Conservation (phyloP, 108 stramenopile genomes). For the Stephanodiscus triporus region DNA sequence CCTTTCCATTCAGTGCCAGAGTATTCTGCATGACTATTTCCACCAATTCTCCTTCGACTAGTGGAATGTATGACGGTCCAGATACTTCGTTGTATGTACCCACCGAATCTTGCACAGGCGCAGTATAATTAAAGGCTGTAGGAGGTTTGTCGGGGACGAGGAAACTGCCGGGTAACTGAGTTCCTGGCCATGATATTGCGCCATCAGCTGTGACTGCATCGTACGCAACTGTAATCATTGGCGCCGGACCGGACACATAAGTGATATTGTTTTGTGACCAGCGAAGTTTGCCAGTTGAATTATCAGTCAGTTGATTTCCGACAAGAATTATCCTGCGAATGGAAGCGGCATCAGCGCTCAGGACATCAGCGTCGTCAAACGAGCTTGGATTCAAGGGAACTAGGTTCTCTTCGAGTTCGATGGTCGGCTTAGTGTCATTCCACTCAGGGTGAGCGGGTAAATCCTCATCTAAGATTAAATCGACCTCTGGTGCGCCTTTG, state of each 20-base stretch:
- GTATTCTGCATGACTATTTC: slow-evolving; percentile 40
- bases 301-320: slow-evolving; percentile 31
- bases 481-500: slow-evolving; percentile 6
- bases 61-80: slow-evolving; percentile 13
- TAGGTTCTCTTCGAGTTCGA: slow-evolving; percentile 32
- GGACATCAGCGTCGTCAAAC: slow-evolving; percentile 26
- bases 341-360: slow-evolving; percentile 19
- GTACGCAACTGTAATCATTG: slow-evolving; percentile 27
- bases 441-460: slow-evolving; percentile 30
- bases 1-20: slow-evolving; percentile 32
- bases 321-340: slow-evolving; percentile 35
- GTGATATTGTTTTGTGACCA: slow-evolving; percentile 38
- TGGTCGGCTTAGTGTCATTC: slow-evolving; percentile 22
- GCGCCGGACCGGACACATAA: not conserved
- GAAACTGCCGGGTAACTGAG: slow-evolving; percentile 21
- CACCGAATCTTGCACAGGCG: slow-evolving; percentile 42
- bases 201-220: slow-evolving; percentile 26
- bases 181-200: slow-evolving; percentile 33
- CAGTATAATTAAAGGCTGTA: slow-evolving; percentile 39
- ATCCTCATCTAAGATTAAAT: slow-evolving; percentile 25
- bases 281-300: slow-evolving; percentile 16
- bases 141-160: slow-evolving; percentile 38
- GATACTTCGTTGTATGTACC: slow-evolving; percentile 24
- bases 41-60: slow-evolving; percentile 29
- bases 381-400: slow-evolving; percentile 28